These are phyloP conservation scores for Talaromyces sp. DNA, from an alignment of 2,329 filamentous ascomycete species.

Conservation along the genomic window DNA sequence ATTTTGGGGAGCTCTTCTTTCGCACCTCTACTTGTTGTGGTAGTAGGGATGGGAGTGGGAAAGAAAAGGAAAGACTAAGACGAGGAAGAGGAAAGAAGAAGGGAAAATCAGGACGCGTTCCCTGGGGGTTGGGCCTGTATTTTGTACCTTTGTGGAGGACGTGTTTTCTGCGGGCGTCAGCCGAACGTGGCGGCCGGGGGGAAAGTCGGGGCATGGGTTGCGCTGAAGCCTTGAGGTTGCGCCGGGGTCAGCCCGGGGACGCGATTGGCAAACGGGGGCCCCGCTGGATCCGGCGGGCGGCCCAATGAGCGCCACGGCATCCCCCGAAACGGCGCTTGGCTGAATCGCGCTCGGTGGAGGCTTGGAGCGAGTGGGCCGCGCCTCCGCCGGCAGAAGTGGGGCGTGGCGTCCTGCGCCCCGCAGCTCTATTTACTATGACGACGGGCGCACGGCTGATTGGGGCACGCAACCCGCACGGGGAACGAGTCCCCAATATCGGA, in stretches of 20 bases:
- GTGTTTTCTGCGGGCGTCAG: neutral
- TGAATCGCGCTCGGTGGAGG: neutral
- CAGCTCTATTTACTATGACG: neutral
- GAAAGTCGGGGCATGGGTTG: neutral
- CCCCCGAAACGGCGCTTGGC: neutral
- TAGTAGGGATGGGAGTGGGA: neutral
- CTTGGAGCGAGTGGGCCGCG: neutral
- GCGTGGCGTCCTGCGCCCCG: neutral
- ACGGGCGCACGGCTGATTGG: neutral
- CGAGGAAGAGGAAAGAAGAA: neutral
- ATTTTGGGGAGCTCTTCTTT: constrained; percentile 16
- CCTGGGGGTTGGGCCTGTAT: neutral
- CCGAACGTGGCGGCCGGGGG: neutral
- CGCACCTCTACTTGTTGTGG: neutral
- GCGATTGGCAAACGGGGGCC: neutral
- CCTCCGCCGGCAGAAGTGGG: neutral
- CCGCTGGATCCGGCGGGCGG: neutral
- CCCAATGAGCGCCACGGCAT: neutral
- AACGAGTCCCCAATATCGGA: neutral
- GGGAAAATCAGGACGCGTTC: neutral
- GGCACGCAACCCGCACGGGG: neutral
- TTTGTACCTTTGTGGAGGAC: neutral
- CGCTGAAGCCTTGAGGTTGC: neutral
- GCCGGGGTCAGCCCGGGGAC: neutral
- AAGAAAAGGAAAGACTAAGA: neutral